Base-by-base conservation (phyloP, 352 stramenopile genomes). In the Phytophthora uliginosa region DNA sequence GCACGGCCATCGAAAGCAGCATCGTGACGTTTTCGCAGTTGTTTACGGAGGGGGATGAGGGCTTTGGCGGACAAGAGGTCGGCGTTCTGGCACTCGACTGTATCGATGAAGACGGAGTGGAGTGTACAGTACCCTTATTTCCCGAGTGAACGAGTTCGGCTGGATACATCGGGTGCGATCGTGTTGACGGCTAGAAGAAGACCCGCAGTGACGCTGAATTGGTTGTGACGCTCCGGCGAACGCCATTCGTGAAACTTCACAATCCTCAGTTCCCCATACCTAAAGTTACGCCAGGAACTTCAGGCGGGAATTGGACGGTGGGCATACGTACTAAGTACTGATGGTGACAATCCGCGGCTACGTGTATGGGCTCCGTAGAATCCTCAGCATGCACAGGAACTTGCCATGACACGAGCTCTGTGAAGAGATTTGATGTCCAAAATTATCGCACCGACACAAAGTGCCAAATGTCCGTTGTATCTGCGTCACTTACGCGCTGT, bases 191-290 rank as follows among this genome's bases (percentile, higher is more conserved):
- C 45, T 4, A 76, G 24, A 12, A 62, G 26, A 62, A 15, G 33
- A 69, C 15, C 61, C 8, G 17, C 6, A 24, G 8, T 33, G 20
- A 63, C 0, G 63, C 17, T n/a, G 62, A 71, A 26, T 13, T 81
- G 15, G 66, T 85, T 4, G 78, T 85, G 10, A 74, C 72, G 2
- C 22, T 85, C 4, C 68, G 62, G 20, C 73, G 77, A 28, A 56
- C 61, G 10, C 68, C 52, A 13, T 76, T 74, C 18, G 52, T 82
- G 2, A 77, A 60, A 38, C 61, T 82, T 18, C 54, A 77, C 33
- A 59, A 61, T 7, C 68, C 74, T 3, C 26, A 65, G 55, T 80
- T 84, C 22, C 33, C 53, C 4, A 3, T 82, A 12, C 59, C 63
- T 9, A 20, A 63, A 22, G 26, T 54, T 18, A 36, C 57, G 7